A percentile compares a stretch with the other conserved stretches of the same genome.
Evolutionary conservation across 2,329 filamentous ascomycete species (phyloP).

Genomic region (Sphaerulina populicola): DNA sequence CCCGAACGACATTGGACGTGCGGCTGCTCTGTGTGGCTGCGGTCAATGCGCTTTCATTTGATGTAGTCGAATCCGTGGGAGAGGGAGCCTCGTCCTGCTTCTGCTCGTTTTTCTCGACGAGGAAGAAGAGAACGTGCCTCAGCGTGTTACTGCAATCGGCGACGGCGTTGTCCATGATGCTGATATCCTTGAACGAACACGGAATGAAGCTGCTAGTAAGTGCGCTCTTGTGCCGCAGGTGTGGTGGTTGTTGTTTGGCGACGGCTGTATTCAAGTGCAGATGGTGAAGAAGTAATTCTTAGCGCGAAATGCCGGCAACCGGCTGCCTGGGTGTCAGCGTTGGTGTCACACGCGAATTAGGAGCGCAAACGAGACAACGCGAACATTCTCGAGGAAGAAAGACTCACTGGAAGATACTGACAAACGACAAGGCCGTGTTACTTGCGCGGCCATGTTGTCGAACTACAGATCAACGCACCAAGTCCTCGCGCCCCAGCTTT

Average conservation of each 20-base stretch:
- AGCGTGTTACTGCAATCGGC: conserved; percentile 4
- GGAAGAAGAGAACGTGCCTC: conserved; percentile 21
- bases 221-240: background rate
- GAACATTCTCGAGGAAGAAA: background rate
- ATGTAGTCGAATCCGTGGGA: background rate
- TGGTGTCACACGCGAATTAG: conserved; percentile 4
- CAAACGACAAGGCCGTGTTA: background rate
- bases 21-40: background rate
- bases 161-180: background rate
- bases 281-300: background rate
- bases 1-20: background rate
- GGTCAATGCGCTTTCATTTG: background rate
- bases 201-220: background rate
- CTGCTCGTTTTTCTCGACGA: conserved; percentile 2
- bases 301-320: background rate
- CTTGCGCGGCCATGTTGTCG: background rate
- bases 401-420: background rate
- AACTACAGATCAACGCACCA: background rate
- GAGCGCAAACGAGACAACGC: background rate
- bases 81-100: background rate
- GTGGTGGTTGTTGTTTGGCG: background rate
- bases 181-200: background rate
- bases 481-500: too few relatives aligned
- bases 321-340: background rate
- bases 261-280: background rate